A percentile compares a stretch with the other conserved stretches of the same genome.
Conservation (phyloP, 1,139 yeast genomes). For the Geotrichum macrosporum region DNA sequence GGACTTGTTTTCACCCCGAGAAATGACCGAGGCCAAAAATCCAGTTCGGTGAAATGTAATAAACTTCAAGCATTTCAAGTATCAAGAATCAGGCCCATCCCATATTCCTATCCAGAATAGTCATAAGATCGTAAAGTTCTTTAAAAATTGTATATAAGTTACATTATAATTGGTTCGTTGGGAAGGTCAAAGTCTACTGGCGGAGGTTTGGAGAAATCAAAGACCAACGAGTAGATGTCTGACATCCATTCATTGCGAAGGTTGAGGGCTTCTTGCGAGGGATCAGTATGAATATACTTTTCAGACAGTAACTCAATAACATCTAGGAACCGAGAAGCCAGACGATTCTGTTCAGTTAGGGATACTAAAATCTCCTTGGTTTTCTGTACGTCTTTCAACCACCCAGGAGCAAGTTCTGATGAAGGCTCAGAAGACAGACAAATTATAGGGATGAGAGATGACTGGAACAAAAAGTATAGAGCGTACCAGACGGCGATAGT, state of each 20-base stretch:
- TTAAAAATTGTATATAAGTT: neutral
- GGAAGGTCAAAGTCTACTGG: conserved; percentile 10
- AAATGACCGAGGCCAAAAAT: no score
- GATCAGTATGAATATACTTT: conserved; percentile 25
- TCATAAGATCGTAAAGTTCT: neutral
- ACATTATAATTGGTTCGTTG: conserved; percentile 12
- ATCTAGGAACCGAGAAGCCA: conserved; percentile 49
- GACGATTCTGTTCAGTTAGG: conserved; percentile 45
- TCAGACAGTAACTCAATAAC: conserved; percentile 47
- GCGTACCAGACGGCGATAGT: conserved; percentile 58
- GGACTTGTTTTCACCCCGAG: no score
- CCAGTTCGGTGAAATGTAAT: no score
- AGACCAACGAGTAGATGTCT: conserved; percentile 35
- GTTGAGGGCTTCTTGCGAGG: conserved; percentile 8
- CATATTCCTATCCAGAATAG: no score
- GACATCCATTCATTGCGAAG: conserved; percentile 29
- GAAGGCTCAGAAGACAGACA: conserved; percentile 50
- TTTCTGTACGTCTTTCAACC: conserved; percentile 48
- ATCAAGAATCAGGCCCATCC: no score
- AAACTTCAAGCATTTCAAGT: no score
- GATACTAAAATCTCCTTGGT: conserved; percentile 44
- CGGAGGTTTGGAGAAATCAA: conserved; percentile 24
- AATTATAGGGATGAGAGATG: conserved; percentile 53
- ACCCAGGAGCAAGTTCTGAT: conserved; percentile 42
- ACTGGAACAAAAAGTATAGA: conserved; percentile 58